phyloP scores from a whole-genome alignment of 2,329 filamentous ascomycete species.

The Didymella lethalis region DNA sequence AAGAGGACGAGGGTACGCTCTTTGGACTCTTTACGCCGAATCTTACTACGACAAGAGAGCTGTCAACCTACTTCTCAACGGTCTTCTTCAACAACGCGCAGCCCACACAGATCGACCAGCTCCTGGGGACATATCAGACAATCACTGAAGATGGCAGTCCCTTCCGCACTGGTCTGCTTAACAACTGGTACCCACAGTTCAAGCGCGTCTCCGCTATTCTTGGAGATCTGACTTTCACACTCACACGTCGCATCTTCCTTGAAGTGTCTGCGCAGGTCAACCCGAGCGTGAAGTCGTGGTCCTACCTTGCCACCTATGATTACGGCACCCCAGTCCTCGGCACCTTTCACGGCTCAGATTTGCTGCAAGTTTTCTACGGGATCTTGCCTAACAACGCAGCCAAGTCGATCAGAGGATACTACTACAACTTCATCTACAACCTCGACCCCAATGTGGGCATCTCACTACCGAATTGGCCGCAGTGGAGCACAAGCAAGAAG shows the following conservation, averaged over 20 bases:
- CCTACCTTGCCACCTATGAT: slow-evolving; percentile 76
- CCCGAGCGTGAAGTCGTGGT: slow-evolving; percentile 72
- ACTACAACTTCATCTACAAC: slow-evolving; percentile 74
- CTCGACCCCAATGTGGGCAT: slow-evolving; percentile 71
- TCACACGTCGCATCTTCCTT: slow-evolving; percentile 73
- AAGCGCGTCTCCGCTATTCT: slow-evolving; percentile 79
- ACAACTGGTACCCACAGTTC: slow-evolving; percentile 78
- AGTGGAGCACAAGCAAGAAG: slow-evolving; percentile 60
- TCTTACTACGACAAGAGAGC: slow-evolving; percentile 65
- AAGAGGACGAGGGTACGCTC: slow-evolving; percentile 82
- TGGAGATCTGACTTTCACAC: slow-evolving; percentile 77
- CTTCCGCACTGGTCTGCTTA: slow-evolving; percentile 72
- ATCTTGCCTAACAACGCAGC: slow-evolving; percentile 69
- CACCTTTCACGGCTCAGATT: slow-evolving; percentile 76
- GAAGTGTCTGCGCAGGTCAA: slow-evolving; percentile 55
- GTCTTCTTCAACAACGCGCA: slow-evolving; percentile 69
- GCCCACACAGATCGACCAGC: slow-evolving; percentile 58
- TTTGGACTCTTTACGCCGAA: slow-evolving; percentile 75
- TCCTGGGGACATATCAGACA: slow-evolving; percentile 71
- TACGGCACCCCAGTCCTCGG: slow-evolving; percentile 75
- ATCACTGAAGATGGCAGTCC: slow-evolving; percentile 69
- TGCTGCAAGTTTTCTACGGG: slow-evolving; percentile 74
- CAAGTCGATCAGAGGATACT: slow-evolving; percentile 70
- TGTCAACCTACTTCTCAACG: slow-evolving; percentile 69
- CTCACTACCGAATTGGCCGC: slow-evolving; percentile 59